Percentiles rank a stretch among this genome's conserved stretches.
Conservation (phyloP, 768 basidiomycete species). For the Leucocoprinus birnbaumii region DNA sequence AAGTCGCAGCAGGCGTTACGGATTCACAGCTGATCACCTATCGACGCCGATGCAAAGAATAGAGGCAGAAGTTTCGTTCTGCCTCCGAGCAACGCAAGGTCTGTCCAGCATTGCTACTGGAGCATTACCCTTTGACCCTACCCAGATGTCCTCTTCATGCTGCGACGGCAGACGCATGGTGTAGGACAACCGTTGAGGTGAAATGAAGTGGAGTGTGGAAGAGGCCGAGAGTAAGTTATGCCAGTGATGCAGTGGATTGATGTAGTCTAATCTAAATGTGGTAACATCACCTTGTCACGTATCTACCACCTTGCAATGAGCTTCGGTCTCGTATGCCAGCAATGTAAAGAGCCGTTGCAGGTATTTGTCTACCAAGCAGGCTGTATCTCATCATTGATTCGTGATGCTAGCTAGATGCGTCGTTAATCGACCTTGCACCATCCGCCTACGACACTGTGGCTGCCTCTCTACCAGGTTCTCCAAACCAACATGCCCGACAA, state of each 20-base stretch:
- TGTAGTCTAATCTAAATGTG: not conserved
- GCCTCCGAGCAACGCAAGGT: not conserved
- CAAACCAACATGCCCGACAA: slow-evolving; percentile 25
- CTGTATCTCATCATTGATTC: slow-evolving; percentile 14
- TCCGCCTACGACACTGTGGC: slow-evolving; percentile 87
- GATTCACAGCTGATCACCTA: slow-evolving; percentile 1
- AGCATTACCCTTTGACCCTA: not conserved
- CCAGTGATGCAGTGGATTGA: not conserved
- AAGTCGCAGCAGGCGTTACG: slow-evolving; percentile 3
- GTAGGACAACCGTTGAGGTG: not conserved
- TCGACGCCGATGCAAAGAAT: not conserved
- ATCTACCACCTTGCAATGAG: slow-evolving; percentile 31
- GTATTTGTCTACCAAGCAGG: slow-evolving; percentile 30
- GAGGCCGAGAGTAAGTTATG: slow-evolving; percentile 3
- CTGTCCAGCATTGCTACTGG: not conserved
- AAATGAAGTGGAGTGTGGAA: not conserved
- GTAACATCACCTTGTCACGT: slow-evolving; percentile 6
- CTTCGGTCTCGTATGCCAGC: slow-evolving; percentile 64
- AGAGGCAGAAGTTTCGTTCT: not conserved
- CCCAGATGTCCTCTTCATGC: not conserved
- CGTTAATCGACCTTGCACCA: slow-evolving; percentile 81
- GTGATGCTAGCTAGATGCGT: slow-evolving; percentile 72
- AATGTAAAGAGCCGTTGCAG: slow-evolving; percentile 90
- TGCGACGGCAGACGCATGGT: not conserved
- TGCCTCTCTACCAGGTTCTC: slow-evolving; percentile 57